phyloP scores from a whole-genome alignment of 768 basidiomycete species.

The Leccinum uliginosum region DNA sequence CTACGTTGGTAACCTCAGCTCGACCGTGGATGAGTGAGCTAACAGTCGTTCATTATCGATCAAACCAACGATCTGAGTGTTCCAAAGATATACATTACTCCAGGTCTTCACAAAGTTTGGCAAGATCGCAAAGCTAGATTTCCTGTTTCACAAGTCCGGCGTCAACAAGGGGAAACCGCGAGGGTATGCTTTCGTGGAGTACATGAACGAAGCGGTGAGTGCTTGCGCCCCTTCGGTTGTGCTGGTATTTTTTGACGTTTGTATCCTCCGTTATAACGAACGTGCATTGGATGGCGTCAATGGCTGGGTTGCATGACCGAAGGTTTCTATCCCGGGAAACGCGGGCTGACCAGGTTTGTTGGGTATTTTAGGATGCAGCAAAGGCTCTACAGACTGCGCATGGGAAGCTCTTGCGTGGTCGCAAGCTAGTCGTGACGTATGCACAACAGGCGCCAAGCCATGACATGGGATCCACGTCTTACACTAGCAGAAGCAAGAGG shows the following conservation, averaged over 20 bases:
- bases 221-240: constrained; percentile 16
- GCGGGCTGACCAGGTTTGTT: constrained; percentile 20
- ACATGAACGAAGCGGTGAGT: constrained; percentile 73
- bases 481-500: constrained; percentile 36
- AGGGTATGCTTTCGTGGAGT: constrained; percentile 95
- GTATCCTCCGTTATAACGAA: constrained; percentile 19
- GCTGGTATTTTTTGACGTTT: constrained; percentile 23
- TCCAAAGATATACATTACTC: constrained; percentile 73
- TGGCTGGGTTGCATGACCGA: constrained; percentile 18
- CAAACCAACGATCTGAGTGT: constrained; percentile 8
- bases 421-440: constrained; percentile 86
- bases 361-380: constrained; percentile 69
- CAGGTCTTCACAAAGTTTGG: constrained; percentile 91
- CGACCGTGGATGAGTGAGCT: constrained; percentile 80
- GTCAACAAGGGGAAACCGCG: constrained; percentile 86
- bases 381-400: constrained; percentile 71
- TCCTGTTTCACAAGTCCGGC: constrained; percentile 92
- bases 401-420: constrained; percentile 78
- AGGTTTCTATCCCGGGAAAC: constrained; percentile 9
- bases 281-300: constrained; percentile 17
- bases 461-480: constrained; percentile 25
- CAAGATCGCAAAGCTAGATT: constrained; percentile 89
- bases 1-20: constrained; percentile 87
- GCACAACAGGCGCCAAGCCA: constrained; percentile 76
- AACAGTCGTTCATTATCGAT: neutral